These are phyloP conservation scores for Collybiopsis confluens DNA, from an alignment of 768 basidiomycete species.

Conservation along the genomic window DNA sequence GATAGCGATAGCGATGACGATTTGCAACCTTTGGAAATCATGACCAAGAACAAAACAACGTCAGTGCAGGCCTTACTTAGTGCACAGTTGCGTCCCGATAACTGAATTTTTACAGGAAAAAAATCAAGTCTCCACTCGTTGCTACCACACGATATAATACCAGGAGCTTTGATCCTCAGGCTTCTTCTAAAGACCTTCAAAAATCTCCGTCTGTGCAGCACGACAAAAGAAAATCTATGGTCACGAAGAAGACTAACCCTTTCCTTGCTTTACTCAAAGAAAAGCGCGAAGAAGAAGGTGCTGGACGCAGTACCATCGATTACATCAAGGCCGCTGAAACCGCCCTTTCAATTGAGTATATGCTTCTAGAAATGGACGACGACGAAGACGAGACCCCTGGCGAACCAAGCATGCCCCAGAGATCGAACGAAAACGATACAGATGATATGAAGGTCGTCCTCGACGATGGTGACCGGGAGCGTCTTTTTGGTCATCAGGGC, in stretches of 20 bases:
- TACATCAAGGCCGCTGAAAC: constrained; percentile 45
- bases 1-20: constrained; percentile 12
- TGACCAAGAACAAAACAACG: constrained; percentile 15
- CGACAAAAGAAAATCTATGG: background rate
- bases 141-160: background rate
- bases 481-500: constrained; percentile 37
- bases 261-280: constrained; percentile 53
- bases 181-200: background rate
- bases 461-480: constrained; percentile 23
- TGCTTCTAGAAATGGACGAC: constrained; percentile 25
- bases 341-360: constrained; percentile 27
- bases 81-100: background rate
- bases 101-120: background rate
- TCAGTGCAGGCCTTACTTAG: background rate
- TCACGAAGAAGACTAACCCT: constrained; percentile 39
- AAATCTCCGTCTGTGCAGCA: background rate
- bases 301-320: constrained; percentile 31
- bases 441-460: constrained; percentile 25
- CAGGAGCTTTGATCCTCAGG: background rate
- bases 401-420: constrained; percentile 35
- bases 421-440: constrained; percentile 16
- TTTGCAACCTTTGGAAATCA: background rate
- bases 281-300: constrained; percentile 36
- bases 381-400: constrained; percentile 27
- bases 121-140: background rate